Evolutionary conservation across 768 basidiomycete species (phyloP).

Genomic region (Boletus tomentosulus): DNA sequence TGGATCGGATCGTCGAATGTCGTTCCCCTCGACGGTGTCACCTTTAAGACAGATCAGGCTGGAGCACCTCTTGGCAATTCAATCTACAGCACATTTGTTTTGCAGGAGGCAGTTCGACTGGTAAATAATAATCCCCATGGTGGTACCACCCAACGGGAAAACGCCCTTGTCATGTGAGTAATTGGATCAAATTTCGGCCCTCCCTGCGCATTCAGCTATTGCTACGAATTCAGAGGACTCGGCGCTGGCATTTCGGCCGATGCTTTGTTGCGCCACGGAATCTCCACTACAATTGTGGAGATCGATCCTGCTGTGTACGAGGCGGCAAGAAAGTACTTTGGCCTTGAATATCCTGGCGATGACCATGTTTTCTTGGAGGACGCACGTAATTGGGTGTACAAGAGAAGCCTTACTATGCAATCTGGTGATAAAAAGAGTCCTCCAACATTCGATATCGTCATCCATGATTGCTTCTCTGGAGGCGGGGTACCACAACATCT

Average conservation of each 20-base stretch:
- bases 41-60: conserved; percentile 46
- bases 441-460: conserved; percentile 56
- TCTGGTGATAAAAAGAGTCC: conserved; percentile 13
- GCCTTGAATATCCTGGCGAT: conserved; percentile 60
- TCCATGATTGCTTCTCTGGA: conserved; percentile 94
- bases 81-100: conserved; percentile 76
- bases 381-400: conserved; percentile 63
- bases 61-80: conserved; percentile 65
- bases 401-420: conserved; percentile 32
- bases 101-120: conserved; percentile 83
- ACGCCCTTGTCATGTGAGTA: conserved; percentile 70
- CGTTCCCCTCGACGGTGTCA: conserved; percentile 38
- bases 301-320: conserved; percentile 89
- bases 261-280: conserved; percentile 62
- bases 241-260: conserved; percentile 81
- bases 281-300: conserved; percentile 83
- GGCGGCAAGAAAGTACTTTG: conserved; percentile 77
- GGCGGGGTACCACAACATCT: conserved; percentile 85
- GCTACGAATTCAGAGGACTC: conserved; percentile 59
- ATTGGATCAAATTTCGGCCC: conserved; percentile 1
- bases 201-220: conserved; percentile 1
- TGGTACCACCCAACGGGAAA: conserved; percentile 37
- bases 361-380: conserved; percentile 70
- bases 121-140: conserved; percentile 48
- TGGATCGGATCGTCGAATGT: conserved; percentile 62